Percentiles rank a stretch among this genome's conserved stretches.
phyloP scores from a whole-genome alignment of 2,329 filamentous ascomycete genomes.

The Fusarium sp. region DNA sequence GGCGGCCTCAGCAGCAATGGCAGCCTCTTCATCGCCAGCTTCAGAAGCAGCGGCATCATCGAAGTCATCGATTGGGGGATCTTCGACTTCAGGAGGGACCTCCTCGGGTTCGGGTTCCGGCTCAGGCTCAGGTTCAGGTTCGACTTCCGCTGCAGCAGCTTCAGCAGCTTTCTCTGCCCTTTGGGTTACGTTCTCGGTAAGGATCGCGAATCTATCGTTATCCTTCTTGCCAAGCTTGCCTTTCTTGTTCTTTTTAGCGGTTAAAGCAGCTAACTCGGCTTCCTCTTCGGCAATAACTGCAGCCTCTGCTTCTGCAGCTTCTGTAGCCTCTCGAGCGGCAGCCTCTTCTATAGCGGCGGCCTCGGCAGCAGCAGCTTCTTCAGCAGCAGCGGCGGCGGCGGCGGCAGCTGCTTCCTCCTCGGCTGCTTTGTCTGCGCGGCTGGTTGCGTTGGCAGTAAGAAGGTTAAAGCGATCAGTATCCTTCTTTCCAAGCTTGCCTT shows the following conservation, averaged over 20 bases:
- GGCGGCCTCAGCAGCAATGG: constrained; percentile 48
- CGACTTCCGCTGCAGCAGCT: constrained; percentile 9
- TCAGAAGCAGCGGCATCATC: constrained; percentile 32
- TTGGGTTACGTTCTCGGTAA: constrained; percentile 38
- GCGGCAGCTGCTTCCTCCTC: constrained; percentile 37
- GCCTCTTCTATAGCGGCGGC: constrained; percentile 24
- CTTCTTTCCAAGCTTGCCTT: constrained; percentile 54
- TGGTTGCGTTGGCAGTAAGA: constrained; percentile 49
- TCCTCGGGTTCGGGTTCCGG: constrained; percentile 44
- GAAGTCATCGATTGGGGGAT: constrained; percentile 15
- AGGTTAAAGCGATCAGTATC: constrained; percentile 58
- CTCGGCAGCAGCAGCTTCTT: constrained; percentile 26
- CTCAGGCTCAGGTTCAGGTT: constrained; percentile 35
- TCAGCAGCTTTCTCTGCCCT: constrained; percentile 37
- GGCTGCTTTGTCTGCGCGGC: constrained; percentile 41
- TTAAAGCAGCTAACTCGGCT: constrained; percentile 43
- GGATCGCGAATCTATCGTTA: constrained; percentile 46
- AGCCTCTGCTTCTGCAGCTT: constrained; percentile 36
- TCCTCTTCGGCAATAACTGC: constrained; percentile 39
- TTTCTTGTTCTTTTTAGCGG: constrained; percentile 52
- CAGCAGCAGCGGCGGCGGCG: constrained; percentile 29
- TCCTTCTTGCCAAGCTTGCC: constrained; percentile 46
- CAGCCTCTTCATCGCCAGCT: constrained; percentile 32
- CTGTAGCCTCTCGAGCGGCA: constrained; percentile 32
- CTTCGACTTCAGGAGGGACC: background rate